Conservation (phyloP, 192 early-diverging fungal genomes). For the Backusella tuberculispora region DNA sequence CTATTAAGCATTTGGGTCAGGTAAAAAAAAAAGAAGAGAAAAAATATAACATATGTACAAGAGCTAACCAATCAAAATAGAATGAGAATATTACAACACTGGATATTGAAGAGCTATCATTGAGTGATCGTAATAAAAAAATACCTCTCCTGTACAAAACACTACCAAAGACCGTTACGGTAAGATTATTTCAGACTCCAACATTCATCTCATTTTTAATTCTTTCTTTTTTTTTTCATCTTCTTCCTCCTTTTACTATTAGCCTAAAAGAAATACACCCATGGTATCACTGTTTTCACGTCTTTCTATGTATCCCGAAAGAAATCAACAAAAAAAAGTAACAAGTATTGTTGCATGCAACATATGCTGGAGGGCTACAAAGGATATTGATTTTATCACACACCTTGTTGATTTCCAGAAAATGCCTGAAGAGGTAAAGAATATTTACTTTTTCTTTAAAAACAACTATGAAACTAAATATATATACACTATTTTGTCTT, state of each 20-base stretch:
- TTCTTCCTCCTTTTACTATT: background rate
- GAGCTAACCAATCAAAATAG: slow-evolving; percentile 15
- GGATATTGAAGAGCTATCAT: slow-evolving; percentile 55
- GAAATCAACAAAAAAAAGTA: slow-evolving; percentile 62
- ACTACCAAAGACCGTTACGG: slow-evolving; percentile 48
- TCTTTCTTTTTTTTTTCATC: no score
- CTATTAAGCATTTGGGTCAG: slow-evolving; percentile 47
- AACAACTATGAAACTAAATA: background rate
- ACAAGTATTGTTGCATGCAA: slow-evolving; percentile 57
- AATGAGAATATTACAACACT: slow-evolving; percentile 51
- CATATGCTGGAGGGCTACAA: slow-evolving; percentile 50
- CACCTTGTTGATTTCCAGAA: slow-evolving; percentile 62
- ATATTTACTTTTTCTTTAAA: slow-evolving; percentile 33
- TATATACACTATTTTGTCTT: background rate
- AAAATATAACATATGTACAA: background rate
- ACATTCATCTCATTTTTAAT: background rate
- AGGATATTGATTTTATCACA: slow-evolving; percentile 46
- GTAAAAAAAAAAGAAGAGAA: slow-evolving; percentile 25
- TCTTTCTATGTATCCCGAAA: slow-evolving; percentile 49
- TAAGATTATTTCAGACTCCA: slow-evolving; percentile 23
- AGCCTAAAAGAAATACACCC: slow-evolving; percentile 54
- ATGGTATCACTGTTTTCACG: slow-evolving; percentile 64
- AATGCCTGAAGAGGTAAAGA: slow-evolving; percentile 50
- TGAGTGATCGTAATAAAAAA: slow-evolving; percentile 41
- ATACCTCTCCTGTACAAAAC: slow-evolving; percentile 49